A percentile compares a stretch with the other conserved stretches of the same genome.
Conservation (phyloP, 2,329 filamentous ascomycete species). For the Claviceps capensis region DNA sequence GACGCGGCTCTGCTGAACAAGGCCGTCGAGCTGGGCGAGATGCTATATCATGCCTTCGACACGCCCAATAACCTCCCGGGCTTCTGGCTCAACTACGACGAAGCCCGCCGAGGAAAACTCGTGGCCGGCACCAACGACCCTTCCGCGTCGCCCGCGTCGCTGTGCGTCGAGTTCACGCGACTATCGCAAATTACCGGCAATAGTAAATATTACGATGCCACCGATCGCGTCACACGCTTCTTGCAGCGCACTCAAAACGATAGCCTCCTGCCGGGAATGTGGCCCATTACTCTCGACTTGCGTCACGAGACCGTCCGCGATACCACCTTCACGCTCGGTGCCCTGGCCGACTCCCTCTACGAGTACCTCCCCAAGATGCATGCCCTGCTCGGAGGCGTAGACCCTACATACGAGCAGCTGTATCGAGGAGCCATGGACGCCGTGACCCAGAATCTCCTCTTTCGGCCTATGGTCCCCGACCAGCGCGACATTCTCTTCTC, state of each 20-base stretch:
- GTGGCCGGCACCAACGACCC: conserved; percentile 35
- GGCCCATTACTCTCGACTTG: conserved; percentile 53
- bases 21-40: conserved; percentile 37
- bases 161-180: conserved; percentile 62
- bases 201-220: conserved; percentile 62
- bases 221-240: conserved; percentile 57
- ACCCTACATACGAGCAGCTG: conserved; percentile 47
- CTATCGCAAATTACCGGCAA: conserved; percentile 61
- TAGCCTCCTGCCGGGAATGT: conserved; percentile 64
- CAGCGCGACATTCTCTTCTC: conserved; percentile 44
- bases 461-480: conserved; percentile 51
- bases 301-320: conserved; percentile 37
- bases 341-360: conserved; percentile 42
- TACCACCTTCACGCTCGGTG: conserved; percentile 37
- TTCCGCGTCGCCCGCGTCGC: conserved; percentile 42
- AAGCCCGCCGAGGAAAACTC: conserved; percentile 29
- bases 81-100: conserved; percentile 31
- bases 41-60: conserved; percentile 41
- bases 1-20: conserved; percentile 33
- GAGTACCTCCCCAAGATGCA: conserved; percentile 51
- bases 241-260: conserved; percentile 54
- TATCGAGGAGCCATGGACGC: conserved; percentile 52
- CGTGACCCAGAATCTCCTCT: conserved; percentile 50
- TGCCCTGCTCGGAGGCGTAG: conserved; percentile 50
- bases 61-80: conserved; percentile 38